Evolutionary conservation across 179 eudicot genomes (phyloP).

Genomic region (Patellifolia procumbens): DNA sequence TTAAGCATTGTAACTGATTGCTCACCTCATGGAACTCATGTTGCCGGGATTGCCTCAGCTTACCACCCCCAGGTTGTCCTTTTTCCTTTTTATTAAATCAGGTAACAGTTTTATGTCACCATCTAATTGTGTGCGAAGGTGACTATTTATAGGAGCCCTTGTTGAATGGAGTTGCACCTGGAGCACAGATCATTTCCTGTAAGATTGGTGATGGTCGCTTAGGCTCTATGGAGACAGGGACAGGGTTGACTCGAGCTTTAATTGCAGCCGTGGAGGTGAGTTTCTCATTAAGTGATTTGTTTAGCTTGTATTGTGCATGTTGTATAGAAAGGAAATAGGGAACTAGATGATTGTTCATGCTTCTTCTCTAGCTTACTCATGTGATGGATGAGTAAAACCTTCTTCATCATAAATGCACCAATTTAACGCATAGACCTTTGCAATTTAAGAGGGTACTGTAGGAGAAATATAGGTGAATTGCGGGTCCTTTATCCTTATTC

Average conservation of each 20-base stretch:
- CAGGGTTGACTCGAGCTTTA: conserved; percentile 89
- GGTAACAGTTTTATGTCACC: conserved; percentile 2
- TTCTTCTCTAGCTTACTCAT: background rate
- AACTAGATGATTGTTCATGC: background rate
- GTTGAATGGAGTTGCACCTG: conserved; percentile 98
- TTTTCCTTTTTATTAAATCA: conserved; percentile 14
- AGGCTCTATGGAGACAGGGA: conserved; percentile 98
- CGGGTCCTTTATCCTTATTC: background rate
- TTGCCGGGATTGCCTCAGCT: conserved; percentile 96
- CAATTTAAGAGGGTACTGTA: background rate
- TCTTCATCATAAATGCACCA: background rate
- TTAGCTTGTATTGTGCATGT: background rate
- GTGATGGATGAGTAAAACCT: background rate
- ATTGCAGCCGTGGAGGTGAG: conserved; percentile 95
- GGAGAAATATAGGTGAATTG: background rate
- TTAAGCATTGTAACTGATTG: conserved; percentile 95
- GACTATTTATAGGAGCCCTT: conserved; percentile 63
- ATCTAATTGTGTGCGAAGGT: conserved; percentile 6
- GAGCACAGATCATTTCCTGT: conserved; percentile 94
- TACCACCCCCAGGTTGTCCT: conserved; percentile 78
- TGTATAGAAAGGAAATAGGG: background rate
- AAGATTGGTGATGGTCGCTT: conserved; percentile 95
- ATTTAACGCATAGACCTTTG: background rate
- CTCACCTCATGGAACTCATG: conserved; percentile 99
- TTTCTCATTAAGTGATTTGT: background rate